phyloP scores from a whole-genome alignment of 2,329 filamentous ascomycete genomes.

The Colletotrichum musae region DNA sequence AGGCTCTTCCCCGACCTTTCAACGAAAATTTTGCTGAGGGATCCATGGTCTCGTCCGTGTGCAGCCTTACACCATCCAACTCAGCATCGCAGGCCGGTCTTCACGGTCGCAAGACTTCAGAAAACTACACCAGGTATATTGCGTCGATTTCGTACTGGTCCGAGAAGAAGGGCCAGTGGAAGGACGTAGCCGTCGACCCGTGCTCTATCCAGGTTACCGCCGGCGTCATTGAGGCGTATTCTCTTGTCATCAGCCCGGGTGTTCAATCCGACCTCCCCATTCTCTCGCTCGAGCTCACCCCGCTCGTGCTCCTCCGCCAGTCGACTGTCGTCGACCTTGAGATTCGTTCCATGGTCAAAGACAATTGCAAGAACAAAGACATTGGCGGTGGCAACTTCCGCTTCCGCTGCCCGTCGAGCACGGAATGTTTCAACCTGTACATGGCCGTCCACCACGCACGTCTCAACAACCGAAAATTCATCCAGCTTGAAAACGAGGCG shows the following conservation, averaged over 20 bases:
- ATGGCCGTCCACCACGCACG: constrained; percentile 88
- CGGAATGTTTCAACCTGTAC: constrained; percentile 88
- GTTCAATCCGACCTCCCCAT: constrained; percentile 58
- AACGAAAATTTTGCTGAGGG: constrained; percentile 23
- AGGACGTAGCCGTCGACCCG: constrained; percentile 66
- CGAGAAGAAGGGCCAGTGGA: constrained; percentile 72
- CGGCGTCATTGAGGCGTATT: constrained; percentile 72
- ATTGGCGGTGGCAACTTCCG: constrained; percentile 84
- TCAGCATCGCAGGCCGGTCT: constrained; percentile 81
- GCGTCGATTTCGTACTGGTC: constrained; percentile 75
- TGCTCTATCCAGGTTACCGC: constrained; percentile 71
- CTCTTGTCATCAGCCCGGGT: constrained; percentile 52
- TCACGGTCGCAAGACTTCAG: constrained; percentile 69
- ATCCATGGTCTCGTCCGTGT: constrained; percentile 64
- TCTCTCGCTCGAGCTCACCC: constrained; percentile 87
- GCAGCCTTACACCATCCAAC: constrained; percentile 82
- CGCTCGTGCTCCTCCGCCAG: constrained; percentile 88
- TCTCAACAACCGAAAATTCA: constrained; percentile 93
- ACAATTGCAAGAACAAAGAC: constrained; percentile 77
- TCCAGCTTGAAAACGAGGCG: constrained; percentile 75
- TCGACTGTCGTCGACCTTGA: constrained; percentile 95
- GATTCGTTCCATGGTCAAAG: constrained; percentile 87
- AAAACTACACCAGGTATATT: constrained; percentile 62
- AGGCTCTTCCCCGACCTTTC: constrained; percentile 2
- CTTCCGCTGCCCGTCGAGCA: constrained; percentile 83